Conservation (phyloP, 1,284 basidiomycete species). For the Cryptococcus floricola region DNA sequence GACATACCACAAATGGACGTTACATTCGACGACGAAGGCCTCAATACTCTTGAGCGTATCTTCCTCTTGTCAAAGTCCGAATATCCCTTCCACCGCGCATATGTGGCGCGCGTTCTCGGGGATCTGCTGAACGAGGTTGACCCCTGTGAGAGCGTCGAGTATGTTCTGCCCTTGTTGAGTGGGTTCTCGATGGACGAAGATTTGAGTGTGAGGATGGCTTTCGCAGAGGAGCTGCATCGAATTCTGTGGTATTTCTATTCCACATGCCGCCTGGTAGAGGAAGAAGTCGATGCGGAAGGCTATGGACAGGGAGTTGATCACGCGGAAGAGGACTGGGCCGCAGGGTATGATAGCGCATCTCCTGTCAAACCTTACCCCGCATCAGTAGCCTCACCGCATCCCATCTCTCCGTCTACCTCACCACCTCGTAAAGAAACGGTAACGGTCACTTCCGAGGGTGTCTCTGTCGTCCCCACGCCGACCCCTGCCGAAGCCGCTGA, state of each 20-base stretch:
- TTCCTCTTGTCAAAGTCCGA: constrained; percentile 88
- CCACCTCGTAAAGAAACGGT: constrained; percentile 9
- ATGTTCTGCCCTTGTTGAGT: constrained; percentile 84
- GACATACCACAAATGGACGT: constrained; percentile 37
- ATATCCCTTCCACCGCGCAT: constrained; percentile 75
- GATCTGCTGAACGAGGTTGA: constrained; percentile 69
- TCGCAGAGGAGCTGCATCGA: constrained; percentile 73
- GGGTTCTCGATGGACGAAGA: constrained; percentile 86
- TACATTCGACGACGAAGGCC: constrained; percentile 59
- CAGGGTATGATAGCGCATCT: not conserved
- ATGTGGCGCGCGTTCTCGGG: constrained; percentile 75
- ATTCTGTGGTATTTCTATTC: constrained; percentile 96
- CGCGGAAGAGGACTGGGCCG: constrained; percentile 7
- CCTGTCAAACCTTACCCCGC: not conserved
- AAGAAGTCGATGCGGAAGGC: constrained; percentile 10
- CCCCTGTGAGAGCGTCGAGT: constrained; percentile 86
- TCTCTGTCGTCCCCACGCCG: constrained; percentile 28
- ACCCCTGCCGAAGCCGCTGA: constrained; percentile 16
- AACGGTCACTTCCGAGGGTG: constrained; percentile 39
- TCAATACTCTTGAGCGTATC: constrained; percentile 84
- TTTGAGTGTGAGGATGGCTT: constrained; percentile 84
- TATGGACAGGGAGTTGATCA: constrained; percentile 1
- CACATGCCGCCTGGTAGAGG: constrained; percentile 46
- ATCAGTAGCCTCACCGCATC: not conserved
- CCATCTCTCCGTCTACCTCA: not conserved